Percentiles rank a stretch among this genome's conserved stretches.
Conservation (phyloP, 257 asterid genomes). For the Salvia splendens region DNA sequence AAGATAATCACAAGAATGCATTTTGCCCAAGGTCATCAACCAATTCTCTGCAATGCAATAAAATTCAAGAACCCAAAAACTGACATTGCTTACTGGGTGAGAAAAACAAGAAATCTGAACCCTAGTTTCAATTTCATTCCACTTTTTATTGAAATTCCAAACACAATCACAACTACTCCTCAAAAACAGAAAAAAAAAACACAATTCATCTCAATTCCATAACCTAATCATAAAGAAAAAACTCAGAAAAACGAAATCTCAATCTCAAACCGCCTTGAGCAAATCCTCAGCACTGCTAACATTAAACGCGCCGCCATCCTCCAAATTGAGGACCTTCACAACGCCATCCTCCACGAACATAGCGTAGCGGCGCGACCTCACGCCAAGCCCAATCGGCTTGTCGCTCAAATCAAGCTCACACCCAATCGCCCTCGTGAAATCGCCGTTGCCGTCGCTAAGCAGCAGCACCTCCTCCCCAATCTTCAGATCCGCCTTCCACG, state of each 20-base stretch:
- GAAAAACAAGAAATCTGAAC: no score
- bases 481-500: constrained; percentile 78
- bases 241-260: neutral
- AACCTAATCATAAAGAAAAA: neutral
- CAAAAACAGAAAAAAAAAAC: no score
- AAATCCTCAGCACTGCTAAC: constrained; percentile 98
- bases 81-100: constrained; percentile 16
- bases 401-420: constrained; percentile 51
- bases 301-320: constrained; percentile 94
- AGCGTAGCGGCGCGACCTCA: no score
- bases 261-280: constrained; percentile 63
- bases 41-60: no score
- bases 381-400: no score
- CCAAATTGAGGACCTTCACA: constrained; percentile 83
- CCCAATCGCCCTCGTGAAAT: constrained; percentile 75
- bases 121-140: no score
- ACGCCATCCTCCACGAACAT: constrained; percentile 47
- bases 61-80: neutral
- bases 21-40: no score
- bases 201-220: constrained; percentile 23
- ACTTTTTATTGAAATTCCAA: constrained; percentile 28
- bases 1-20: no score
- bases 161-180: no score
- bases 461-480: constrained; percentile 71
- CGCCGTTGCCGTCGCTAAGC: constrained; percentile 89